Base-by-base conservation (phyloP, 2,329 filamentous ascomycete genomes). In the Colletotrichum simmondsii region DNA sequence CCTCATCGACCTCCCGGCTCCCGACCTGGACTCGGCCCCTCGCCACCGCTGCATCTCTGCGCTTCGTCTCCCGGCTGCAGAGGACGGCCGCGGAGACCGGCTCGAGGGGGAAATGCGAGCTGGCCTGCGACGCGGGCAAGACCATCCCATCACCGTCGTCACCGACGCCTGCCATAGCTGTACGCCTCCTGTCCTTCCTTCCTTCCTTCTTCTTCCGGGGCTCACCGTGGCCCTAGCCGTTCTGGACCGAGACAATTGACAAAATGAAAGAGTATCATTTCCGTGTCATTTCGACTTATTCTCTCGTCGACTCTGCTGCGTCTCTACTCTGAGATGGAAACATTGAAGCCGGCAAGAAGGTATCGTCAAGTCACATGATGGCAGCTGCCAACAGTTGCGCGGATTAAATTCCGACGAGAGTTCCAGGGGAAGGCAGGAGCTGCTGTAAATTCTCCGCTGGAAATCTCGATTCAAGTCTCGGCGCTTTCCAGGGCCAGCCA, bases 1-100 rank as follows among this genome's bases (percentile, higher is more conserved):
- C 77, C 2, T 82, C 78, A 74, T 91, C 89, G 42, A 91, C 75
- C 73, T 86, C 87, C 2, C 61, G 54, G 65, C 87, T 89, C 14
- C 88, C 89, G 1, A 83, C 86, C 32, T 75, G 71, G 35, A 85
- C 78, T 5, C 68, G 71, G 0, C 85, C 85, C 4, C 79, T 76
- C 7, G 69, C 53, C 22, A 68, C 70, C 1, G 81, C 76, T 16
- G 66, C 77, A 65, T 84, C 78, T 26, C 83, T 80, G 1, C 84
- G 80, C 68, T 75, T 73, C 16, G 77, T 74, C 77, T 88, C 87
- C 30, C 78, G 76, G 11, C 78, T 79, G 54, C 83, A 83, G 6
- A 89, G 80, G 3, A 80, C 77, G 4, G 82, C 81, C 19, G 86
- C 87, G 5, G 87, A 82, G 12, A 86, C 79, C 22, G 87, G 89